Base-by-base conservation (phyloP, 2,329 filamentous ascomycete species). In the Botrytis squamosa region DNA sequence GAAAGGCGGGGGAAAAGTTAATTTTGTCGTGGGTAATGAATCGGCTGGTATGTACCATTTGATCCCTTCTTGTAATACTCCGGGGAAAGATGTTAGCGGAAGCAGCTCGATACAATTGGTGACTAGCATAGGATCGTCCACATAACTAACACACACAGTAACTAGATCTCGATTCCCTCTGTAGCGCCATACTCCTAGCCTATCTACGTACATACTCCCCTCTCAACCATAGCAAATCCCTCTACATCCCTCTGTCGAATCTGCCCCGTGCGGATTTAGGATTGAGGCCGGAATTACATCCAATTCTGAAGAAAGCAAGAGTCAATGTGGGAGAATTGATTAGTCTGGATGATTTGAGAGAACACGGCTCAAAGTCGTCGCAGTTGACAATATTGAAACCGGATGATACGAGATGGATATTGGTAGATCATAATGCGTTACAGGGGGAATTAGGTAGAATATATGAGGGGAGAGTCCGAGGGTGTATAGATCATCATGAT, bases 121-220 rank as follows among this genome's bases (percentile, higher is more conserved):
- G 3, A 36, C 3, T 36, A 55, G 29, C 7, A 22, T 14, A 65
- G 0, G 9, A 20, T 60, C 14, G 29, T 36, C 36, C 22, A 55
- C 14, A 22, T 9, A 57, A 38, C 62, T 38, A 42, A 68, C 49
- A 25, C n/a, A 10, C 4, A 42, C 66, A 38, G 20, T 64, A 22
- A 46, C 18, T n/a, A 92, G 93, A 96, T 78, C 90, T 96, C 72
- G 93, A 96, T 83, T 95, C 93, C 2, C 87, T 96, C 77, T 93
- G 91, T 81, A 91, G 89, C 42, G 89, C 93, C 40, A 83, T 96
- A 29, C 83, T 95, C 40, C 89, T 92, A 74, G 92, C 93, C 73
- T 96, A 95, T 82, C 84, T 95, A 55, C 88, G 89, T 76, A 91
- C 89, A 49, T 87, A 90, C 79, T 81, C 86, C 7, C 83, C 87